Conservation (phyloP, 2,329 filamentous ascomycete genomes). For the Penicillium brasilianum region DNA sequence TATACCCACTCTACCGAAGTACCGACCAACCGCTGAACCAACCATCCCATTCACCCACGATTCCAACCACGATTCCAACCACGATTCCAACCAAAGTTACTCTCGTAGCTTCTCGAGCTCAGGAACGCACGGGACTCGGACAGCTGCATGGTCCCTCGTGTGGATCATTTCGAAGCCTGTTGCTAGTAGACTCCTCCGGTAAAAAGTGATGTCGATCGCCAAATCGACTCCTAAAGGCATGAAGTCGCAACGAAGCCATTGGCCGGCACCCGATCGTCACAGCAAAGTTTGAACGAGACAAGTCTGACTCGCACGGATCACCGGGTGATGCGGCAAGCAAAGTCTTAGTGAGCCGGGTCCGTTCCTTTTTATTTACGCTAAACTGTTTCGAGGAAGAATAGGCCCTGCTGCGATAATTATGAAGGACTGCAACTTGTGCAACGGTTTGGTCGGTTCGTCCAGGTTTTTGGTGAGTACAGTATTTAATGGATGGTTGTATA, state of each 20-base stretch:
- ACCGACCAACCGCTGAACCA: not conserved
- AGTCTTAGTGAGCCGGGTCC: not conserved
- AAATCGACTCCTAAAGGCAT: too few relatives aligned
- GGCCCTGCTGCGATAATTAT: not conserved
- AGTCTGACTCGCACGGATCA: slow-evolving; percentile 3
- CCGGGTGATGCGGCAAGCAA: not conserved
- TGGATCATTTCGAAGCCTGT: slow-evolving; percentile 11
- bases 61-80: not conserved
- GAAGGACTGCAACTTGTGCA: not conserved
- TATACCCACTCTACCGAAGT: not conserved
- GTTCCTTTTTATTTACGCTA: not conserved
- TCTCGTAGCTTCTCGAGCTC: slow-evolving; percentile 5
- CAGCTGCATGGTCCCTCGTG: slow-evolving; percentile 9
- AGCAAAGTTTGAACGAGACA: not conserved
- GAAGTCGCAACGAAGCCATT: slow-evolving; percentile 2
- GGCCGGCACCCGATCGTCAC: not conserved
- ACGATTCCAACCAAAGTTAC: not conserved
- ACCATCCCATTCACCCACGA: not conserved
- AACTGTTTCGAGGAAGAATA: not conserved
- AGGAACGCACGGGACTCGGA: not conserved
- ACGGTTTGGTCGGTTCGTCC: not conserved
- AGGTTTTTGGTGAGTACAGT: too few relatives aligned
- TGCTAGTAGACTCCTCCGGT: not conserved
- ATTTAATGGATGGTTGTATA: too few relatives aligned
- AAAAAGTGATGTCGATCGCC: too few relatives aligned